These are phyloP conservation scores for Neurospora sp. DNA, from an alignment of 495 filamentous ascomycete genomes.

Conservation along the genomic window DNA sequence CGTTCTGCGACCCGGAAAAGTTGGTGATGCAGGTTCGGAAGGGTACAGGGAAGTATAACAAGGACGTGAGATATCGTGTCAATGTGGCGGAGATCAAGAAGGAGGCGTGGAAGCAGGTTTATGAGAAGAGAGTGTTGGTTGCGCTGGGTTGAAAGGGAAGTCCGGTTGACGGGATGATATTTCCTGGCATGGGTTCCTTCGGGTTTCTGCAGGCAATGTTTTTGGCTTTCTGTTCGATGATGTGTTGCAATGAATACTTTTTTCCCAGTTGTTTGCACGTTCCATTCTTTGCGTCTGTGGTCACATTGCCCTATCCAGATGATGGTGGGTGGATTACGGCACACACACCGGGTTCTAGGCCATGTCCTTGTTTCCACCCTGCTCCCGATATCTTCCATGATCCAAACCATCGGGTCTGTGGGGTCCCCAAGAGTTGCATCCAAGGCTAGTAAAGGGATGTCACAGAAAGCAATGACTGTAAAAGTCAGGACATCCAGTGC, in stretches of 20 bases:
- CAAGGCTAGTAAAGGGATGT: neutral
- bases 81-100: neutral
- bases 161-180: neutral
- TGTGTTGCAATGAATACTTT: neutral
- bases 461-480: neutral
- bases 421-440: neutral
- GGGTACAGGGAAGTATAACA: neutral
- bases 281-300: neutral
- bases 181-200: neutral
- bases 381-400: neutral
- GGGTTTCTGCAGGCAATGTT: neutral
- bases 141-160: neutral
- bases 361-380: neutral
- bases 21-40: neutral
- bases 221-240: neutral
- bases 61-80: neutral
- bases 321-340: no score
- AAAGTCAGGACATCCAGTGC: neutral
- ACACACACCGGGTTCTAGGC: no score
- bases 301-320: no score
- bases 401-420: neutral
- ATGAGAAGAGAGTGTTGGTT: neutral
- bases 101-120: neutral
- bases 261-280: neutral
- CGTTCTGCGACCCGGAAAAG: neutral